Percentiles rank a stretch among this genome's conserved stretches.
Conservation (phyloP, 768 basidiomycete species). For the Suillus spraguei region DNA sequence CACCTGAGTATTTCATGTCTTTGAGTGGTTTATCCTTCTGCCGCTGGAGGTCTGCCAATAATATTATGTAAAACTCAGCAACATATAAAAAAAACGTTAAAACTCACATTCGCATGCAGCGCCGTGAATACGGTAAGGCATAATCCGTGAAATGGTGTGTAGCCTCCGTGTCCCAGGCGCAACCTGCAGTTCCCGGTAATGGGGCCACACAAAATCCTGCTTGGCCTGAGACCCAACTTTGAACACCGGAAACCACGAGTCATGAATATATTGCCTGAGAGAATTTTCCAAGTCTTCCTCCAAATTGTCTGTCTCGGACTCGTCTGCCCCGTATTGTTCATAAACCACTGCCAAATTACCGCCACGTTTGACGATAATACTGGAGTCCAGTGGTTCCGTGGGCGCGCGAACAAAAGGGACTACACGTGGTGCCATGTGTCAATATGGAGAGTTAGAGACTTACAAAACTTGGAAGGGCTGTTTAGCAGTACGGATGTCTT, state of each 20-base stretch:
- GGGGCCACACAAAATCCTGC: slow-evolving; percentile 14
- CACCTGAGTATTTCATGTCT: not conserved
- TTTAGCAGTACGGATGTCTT: not conserved
- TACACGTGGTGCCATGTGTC: not conserved
- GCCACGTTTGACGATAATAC: not conserved
- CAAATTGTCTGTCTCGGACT: not conserved
- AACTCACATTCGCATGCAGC: slow-evolving; percentile 8
- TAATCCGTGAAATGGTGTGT: slow-evolving; percentile 13
- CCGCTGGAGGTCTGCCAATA: not conserved
- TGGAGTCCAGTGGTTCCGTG: not conserved
- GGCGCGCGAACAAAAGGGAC: not conserved
- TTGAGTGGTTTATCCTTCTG: not conserved
- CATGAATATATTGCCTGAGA: slow-evolving; percentile 13
- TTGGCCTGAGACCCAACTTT: slow-evolving; percentile 1
- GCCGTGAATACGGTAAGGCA: not conserved
- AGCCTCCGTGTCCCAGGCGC: slow-evolving; percentile 12
- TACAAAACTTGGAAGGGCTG: not conserved
- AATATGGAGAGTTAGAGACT: not conserved
- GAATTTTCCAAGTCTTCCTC: not conserved
- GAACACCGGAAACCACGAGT: slow-evolving; percentile 18
- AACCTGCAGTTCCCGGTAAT: slow-evolving; percentile 6
- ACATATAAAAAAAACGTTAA: too few relatives aligned
- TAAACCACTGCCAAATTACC: not conserved
- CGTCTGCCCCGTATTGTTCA: not conserved
- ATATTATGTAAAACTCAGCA: not conserved